phyloP scores from a whole-genome alignment of 768 basidiomycete species.

The Mycena indigotica region DNA sequence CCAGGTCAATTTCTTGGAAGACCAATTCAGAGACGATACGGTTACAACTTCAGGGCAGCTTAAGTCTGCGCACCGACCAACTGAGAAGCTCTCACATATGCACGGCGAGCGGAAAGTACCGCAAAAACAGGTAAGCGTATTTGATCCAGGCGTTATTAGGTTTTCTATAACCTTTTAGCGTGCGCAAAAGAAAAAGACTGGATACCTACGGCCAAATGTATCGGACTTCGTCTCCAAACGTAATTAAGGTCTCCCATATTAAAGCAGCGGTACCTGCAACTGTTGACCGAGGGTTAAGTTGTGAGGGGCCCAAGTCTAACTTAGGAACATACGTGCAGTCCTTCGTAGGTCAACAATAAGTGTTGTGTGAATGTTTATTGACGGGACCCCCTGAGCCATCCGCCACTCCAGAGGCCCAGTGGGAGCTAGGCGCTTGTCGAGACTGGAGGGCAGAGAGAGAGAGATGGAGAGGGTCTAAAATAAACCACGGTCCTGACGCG shows the following conservation, averaged over 20 bases:
- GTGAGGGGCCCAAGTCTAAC: too few relatives aligned
- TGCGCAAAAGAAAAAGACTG: not conserved
- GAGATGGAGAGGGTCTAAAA: too few relatives aligned
- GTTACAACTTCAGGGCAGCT: slow-evolving; percentile 6
- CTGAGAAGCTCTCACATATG: slow-evolving; percentile 10
- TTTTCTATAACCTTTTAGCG: slow-evolving; percentile 1
- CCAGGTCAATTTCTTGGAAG: not conserved
- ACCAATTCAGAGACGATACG: slow-evolving; percentile 13
- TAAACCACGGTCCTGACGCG: too few relatives aligned
- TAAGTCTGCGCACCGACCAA: not conserved
- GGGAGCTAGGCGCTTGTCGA: not conserved
- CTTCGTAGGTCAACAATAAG: slow-evolving; percentile 12
- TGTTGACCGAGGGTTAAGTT: slow-evolving; percentile 7
- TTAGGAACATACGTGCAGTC: slow-evolving; percentile 16
- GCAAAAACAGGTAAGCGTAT: slow-evolving; percentile 12
- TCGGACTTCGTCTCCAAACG: slow-evolving; percentile 34
- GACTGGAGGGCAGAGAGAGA: not conserved
- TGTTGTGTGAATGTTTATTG: not conserved
- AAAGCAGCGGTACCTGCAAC: slow-evolving; percentile 23
- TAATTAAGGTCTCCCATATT: slow-evolving; percentile 33
- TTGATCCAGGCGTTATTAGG: slow-evolving; percentile 19
- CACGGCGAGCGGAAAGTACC: slow-evolving; percentile 15
- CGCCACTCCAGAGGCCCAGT: not conserved
- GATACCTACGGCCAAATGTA: slow-evolving; percentile 31
- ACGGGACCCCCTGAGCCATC: not conserved